Evolutionary conservation across 1,284 basidiomycete species (phyloP).

Genomic region (Ustilago sp.): DNA sequence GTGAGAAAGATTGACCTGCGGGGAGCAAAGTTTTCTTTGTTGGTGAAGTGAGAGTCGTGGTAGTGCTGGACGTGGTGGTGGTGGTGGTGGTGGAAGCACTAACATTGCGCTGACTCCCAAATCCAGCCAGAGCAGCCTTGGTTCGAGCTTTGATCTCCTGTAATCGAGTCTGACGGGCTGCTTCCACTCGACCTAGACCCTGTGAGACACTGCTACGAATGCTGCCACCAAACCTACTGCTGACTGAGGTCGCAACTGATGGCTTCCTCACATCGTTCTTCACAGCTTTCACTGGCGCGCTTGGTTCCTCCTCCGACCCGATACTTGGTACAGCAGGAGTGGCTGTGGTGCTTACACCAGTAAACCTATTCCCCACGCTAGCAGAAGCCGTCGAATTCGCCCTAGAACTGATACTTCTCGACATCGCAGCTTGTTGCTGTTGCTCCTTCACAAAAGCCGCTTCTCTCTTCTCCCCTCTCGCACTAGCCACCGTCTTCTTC

Average conservation of each 20-base stretch:
- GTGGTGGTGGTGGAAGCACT: slow-evolving; percentile 13
- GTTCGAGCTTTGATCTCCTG: slow-evolving; percentile 46
- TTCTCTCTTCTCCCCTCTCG: slow-evolving; percentile 22
- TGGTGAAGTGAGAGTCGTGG: not conserved
- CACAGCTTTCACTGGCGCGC: not conserved
- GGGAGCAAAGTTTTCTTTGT: slow-evolving; percentile 6
- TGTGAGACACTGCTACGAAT: slow-evolving; percentile 40
- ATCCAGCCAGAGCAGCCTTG: slow-evolving; percentile 32
- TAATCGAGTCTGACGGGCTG: slow-evolving; percentile 39
- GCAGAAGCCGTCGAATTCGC: slow-evolving; percentile 16
- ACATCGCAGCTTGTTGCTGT: slow-evolving; percentile 34
- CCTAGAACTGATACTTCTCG: slow-evolving; percentile 29
- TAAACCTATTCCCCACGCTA: slow-evolving; percentile 35
- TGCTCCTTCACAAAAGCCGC: slow-evolving; percentile 31
- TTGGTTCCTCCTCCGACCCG: not conserved
- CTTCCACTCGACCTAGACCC: slow-evolving; percentile 35
- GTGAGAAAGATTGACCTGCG: slow-evolving; percentile 25
- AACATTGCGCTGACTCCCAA: slow-evolving; percentile 34
- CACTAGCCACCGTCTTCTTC: slow-evolving; percentile 24
- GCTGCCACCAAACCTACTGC: slow-evolving; percentile 30
- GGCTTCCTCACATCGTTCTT: slow-evolving; percentile 13
- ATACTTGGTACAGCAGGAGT: slow-evolving; percentile 1
- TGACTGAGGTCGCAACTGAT: slow-evolving; percentile 18
- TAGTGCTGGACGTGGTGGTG: slow-evolving; percentile 2
- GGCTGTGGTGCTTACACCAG: slow-evolving; percentile 10